These are phyloP conservation scores for Calycina herbarum DNA, from an alignment of 2,329 filamentous ascomycete species.

Conservation along the genomic window DNA sequence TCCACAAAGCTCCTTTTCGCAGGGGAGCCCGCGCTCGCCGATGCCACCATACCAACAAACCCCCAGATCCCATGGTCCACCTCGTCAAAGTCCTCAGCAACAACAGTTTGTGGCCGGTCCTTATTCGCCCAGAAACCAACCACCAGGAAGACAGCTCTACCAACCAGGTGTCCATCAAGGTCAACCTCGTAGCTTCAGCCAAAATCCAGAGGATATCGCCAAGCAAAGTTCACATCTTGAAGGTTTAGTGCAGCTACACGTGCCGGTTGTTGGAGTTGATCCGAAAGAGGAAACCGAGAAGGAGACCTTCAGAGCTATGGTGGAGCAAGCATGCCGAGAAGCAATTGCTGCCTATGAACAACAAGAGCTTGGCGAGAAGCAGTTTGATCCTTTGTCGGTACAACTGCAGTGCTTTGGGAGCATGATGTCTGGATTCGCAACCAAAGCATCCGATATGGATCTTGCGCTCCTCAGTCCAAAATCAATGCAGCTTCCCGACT, in stretches of 20 bases:
- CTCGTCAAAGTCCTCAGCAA: conserved; percentile 14
- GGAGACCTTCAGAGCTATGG: conserved; percentile 63
- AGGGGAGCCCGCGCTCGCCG: conserved; percentile 38
- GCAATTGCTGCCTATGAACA: conserved; percentile 56
- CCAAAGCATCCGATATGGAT: conserved; percentile 88
- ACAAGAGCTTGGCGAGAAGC: conserved; percentile 41
- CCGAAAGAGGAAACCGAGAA: conserved; percentile 66
- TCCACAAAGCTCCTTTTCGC: conserved; percentile 19
- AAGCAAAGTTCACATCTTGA: conserved; percentile 52
- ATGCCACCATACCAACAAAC: conserved; percentile 25
- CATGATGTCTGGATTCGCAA: conserved; percentile 80
- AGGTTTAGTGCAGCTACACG: conserved; percentile 42
- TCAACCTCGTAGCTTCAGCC: conserved; percentile 22
- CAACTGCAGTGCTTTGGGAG: conserved; percentile 79
- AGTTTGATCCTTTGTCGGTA: conserved; percentile 57
- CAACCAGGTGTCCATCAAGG: conserved; percentile 27
- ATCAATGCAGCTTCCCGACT: conserved; percentile 54
- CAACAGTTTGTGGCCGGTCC: conserved; percentile 17
- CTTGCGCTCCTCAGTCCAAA: conserved; percentile 71
- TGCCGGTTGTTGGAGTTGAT: conserved; percentile 55
- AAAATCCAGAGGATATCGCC: conserved; percentile 46
- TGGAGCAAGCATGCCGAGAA: conserved; percentile 65
- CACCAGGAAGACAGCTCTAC: conserved; percentile 36
- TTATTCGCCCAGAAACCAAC: conserved; percentile 22
- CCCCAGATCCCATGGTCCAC: conserved; percentile 11